phyloP scores from a whole-genome alignment of 2,329 filamentous ascomycete species.

The Volutella citrinella region DNA sequence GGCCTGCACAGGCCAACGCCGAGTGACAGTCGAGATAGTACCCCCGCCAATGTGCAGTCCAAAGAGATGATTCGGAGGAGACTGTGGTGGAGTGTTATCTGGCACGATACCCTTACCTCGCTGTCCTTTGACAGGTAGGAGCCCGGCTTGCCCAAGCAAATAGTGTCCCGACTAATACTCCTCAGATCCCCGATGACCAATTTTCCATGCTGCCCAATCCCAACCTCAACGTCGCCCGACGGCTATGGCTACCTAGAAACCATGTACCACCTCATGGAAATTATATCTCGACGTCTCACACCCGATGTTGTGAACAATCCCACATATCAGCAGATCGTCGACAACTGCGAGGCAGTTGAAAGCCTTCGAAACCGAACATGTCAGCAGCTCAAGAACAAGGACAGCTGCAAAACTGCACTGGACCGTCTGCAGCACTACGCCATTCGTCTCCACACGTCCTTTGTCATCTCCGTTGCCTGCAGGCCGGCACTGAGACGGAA shows the following conservation, averaged over 20 bases:
- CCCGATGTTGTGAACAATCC: conserved; percentile 50
- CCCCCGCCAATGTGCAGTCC: conserved; percentile 41
- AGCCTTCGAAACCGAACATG: conserved; percentile 46
- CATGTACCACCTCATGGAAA: conserved; percentile 62
- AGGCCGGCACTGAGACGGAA: conserved; percentile 59
- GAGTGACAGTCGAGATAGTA: conserved; percentile 43
- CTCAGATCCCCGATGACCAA: conserved; percentile 60
- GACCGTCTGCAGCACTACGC: conserved; percentile 63
- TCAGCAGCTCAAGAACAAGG: conserved; percentile 55
- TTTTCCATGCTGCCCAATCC: conserved; percentile 53
- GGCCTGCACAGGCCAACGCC: conserved; percentile 53
- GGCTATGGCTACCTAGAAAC: conserved; percentile 60
- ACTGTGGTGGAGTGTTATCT: conserved; percentile 64
- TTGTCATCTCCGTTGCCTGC: conserved; percentile 63
- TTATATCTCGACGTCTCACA: conserved; percentile 56
- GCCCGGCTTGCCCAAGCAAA: not conserved
- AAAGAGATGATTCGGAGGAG: conserved; percentile 55
- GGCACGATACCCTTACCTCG: conserved; percentile 65
- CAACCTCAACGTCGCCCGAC: conserved; percentile 40
- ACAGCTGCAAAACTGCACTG: conserved; percentile 61
- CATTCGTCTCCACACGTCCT: conserved; percentile 62
- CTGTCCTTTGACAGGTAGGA: conserved; percentile 61
- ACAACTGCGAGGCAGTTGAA: conserved; percentile 55
- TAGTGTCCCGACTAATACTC: conserved; percentile 8
- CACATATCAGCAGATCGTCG: conserved; percentile 53